Conservation (phyloP, 148 eudicot genomes). For the Nepenthes mirabilis region DNA sequence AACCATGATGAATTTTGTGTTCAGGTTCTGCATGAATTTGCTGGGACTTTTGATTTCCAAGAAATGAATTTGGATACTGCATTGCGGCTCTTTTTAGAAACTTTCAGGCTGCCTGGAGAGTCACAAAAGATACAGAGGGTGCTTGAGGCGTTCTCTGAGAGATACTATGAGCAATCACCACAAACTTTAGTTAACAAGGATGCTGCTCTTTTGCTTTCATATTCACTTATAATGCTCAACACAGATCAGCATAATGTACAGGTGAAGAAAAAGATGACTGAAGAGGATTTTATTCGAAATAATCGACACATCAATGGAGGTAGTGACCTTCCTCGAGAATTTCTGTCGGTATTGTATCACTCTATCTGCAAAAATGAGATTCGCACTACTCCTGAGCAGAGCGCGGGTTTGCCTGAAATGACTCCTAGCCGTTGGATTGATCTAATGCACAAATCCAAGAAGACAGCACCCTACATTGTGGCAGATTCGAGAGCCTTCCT, state of each 20-base stretch:
- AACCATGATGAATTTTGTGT: slow-evolving; percentile 85
- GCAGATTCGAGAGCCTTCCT: slow-evolving; percentile 54
- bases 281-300: slow-evolving; percentile 81
- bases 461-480: slow-evolving; percentile 51
- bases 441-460: slow-evolving; percentile 56
- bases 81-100: slow-evolving; percentile 43
- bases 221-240: slow-evolving; percentile 74
- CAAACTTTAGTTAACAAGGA: slow-evolving; percentile 62
- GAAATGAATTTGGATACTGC: slow-evolving; percentile 52
- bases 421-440: slow-evolving; percentile 77
- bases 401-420: slow-evolving; percentile 40
- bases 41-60: slow-evolving; percentile 48
- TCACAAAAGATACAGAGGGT: slow-evolving; percentile 90
- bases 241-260: slow-evolving; percentile 86
- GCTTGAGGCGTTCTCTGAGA: slow-evolving; percentile 78
- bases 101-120: slow-evolving; percentile 59
- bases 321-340: slow-evolving; percentile 76
- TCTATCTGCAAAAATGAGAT: slow-evolving; percentile 72
- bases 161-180: slow-evolving; percentile 76
- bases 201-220: slow-evolving; percentile 71
- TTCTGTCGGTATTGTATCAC: slow-evolving; percentile 53
- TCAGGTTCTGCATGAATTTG: slow-evolving; percentile 83
- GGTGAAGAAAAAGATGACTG: slow-evolving; percentile 87
- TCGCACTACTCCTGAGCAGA: slow-evolving; percentile 66
- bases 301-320: slow-evolving; percentile 73